Base-by-base conservation (phyloP, 139 green algal genomes). In the Chlorella ohadii region DNA sequence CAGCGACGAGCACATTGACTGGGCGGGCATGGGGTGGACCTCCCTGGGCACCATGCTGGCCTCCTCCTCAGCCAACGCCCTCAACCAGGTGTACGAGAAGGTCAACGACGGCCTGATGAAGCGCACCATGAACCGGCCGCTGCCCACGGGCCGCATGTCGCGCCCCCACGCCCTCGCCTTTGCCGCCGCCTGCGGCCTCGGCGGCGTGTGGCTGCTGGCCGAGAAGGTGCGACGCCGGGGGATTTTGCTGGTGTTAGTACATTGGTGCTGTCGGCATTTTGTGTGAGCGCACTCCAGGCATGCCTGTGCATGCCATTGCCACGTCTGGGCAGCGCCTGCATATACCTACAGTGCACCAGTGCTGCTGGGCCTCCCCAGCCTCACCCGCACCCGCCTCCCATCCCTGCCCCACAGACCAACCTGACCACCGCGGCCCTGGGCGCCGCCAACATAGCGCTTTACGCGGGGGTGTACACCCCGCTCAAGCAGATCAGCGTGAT, bases 81-180 rank as follows among this genome's bases (percentile, higher is more conserved):
- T 98, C 1, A 99, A 99, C 81, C 97, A 99, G 88, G 75, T 95
- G n/a, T 96, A 97, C 78, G 96, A 99, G 84, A 79, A 95, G 3
- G 38, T 81, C 22, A 96, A 95, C 33, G 96, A 99, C 88, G 76
- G 76, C 0, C 76, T 88, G 7, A 99, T 99, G 97, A 92, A 89
- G 34, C 87, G 97, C 22, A 99, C 97, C n/a, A 86, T 81, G 74
- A 89, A 91, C 41, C 86, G 97, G 33, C 97, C 97, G n/a, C 90
- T 99, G 82, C 97, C 97, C 22, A 88, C 92, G 1, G 97, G 97
- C 7, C 86, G 94, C 22, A 87, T 98, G 64, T 86, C 76, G 22
- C 79, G 79, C 0, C 17, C 61, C 4, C 92, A 98, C 85, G 97
- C 97, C 1, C 61, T 95, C 0, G 89, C 81, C 1, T 99, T 99